These are phyloP conservation scores for Serendipita vermifera DNA, from an alignment of 768 basidiomycete genomes.

Conservation along the genomic window DNA sequence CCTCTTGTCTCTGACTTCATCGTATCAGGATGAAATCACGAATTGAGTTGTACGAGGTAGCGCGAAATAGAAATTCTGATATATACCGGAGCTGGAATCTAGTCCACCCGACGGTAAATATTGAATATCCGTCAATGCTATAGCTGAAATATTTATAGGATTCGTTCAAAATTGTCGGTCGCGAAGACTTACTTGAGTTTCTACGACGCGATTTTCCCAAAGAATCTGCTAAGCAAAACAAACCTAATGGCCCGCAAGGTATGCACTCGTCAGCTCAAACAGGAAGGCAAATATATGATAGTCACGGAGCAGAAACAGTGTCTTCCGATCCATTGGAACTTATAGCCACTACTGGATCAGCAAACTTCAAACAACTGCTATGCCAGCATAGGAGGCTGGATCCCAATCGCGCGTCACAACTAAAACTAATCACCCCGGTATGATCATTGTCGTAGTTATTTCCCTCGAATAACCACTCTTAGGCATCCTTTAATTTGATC, in stretches of 20 bases:
- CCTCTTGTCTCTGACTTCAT: slow-evolving; percentile 12
- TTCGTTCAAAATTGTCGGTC: neutral
- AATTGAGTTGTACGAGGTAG: slow-evolving; percentile 34
- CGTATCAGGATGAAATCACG: slow-evolving; percentile 32
- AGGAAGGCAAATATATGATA: neutral
- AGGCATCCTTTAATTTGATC: slow-evolving; percentile 28
- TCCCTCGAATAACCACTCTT: neutral
- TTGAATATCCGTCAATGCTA: too few relatives aligned
- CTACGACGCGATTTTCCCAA: neutral
- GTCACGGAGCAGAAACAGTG: slow-evolving; percentile 4
- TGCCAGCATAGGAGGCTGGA: slow-evolving; percentile 53
- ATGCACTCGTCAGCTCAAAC: neutral
- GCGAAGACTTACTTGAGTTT: neutral
- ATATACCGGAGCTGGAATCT: neutral
- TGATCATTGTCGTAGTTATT: slow-evolving; percentile 13
- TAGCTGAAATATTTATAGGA: neutral
- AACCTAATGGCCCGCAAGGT: slow-evolving; percentile 10
- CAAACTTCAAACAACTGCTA: slow-evolving; percentile 34
- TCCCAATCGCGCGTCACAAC: slow-evolving; percentile 42
- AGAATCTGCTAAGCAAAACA: slow-evolving; percentile 2
- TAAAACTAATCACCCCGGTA: slow-evolving; percentile 59
- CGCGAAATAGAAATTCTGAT: slow-evolving; percentile 38
- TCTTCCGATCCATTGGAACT: too few relatives aligned
- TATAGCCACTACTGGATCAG: slow-evolving; percentile 21
- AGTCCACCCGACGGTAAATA: too few relatives aligned